Conservation (phyloP, 352 stramenopile genomes). For the Phytopythium delawarense region DNA sequence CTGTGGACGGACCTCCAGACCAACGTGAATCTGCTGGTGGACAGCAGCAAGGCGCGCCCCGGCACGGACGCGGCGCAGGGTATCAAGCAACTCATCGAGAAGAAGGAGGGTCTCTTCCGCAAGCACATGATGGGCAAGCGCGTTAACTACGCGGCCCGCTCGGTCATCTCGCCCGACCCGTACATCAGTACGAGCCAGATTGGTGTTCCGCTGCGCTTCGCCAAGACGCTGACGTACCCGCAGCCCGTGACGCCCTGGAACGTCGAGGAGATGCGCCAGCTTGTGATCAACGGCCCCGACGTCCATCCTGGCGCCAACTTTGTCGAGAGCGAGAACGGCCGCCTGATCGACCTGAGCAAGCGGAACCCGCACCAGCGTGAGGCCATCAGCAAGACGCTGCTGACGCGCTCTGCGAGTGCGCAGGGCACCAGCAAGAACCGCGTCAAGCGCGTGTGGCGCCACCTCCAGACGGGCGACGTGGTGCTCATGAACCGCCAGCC, state of each 20-base stretch:
- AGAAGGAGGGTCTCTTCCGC: conserved; percentile 99
- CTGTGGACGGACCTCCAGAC: conserved; percentile 98
- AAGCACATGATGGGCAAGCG: conserved; percentile 99
- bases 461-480: conserved; percentile 97
- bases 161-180: conserved; percentile 98
- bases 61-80: conserved; percentile 74
- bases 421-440: conserved; percentile 81
- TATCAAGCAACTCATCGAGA: conserved; percentile 98
- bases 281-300: conserved; percentile 95
- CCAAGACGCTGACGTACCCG: conserved; percentile 97
- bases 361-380: conserved; percentile 91
- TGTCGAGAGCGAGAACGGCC: conserved; percentile 94
- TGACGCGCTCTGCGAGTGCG: conserved; percentile 85
- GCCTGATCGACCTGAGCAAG: conserved; percentile 93
- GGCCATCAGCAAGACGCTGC: conserved; percentile 94
- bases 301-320: conserved; percentile 97
- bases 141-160: conserved; percentile 99
- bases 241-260: conserved; percentile 98
- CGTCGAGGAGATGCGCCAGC: conserved; percentile 93
- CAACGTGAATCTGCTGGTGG: conserved; percentile 77
- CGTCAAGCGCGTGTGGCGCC: conserved; percentile 96
- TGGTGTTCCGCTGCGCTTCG: conserved; percentile 97
- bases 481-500: conserved; percentile 99
- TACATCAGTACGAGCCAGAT: conserved; percentile 99
- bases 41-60: conserved; percentile 73